These are phyloP conservation scores for Ogataea sp. DNA, from an alignment of 805 yeast species.

Conservation along the genomic window DNA sequence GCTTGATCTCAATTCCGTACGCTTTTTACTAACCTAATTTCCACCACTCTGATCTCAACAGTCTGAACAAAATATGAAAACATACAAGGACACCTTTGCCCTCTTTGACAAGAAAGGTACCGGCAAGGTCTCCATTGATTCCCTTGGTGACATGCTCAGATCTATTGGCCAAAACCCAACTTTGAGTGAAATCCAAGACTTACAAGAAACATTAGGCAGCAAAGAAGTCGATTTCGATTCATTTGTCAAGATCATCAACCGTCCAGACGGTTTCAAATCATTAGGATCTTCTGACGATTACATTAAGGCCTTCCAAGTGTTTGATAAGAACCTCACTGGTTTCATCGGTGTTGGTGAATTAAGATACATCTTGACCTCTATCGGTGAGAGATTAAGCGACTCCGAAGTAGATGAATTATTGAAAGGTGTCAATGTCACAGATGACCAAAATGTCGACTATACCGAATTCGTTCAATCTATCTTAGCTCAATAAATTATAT, in stretches of 20 bases:
- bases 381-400: constrained; percentile 90
- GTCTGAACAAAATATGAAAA: constrained; percentile 21
- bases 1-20: too few relatives aligned
- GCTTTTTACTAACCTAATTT: too few relatives aligned
- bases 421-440: constrained; percentile 89
- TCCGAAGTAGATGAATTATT: constrained; percentile 92
- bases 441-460: constrained; percentile 92
- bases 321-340: constrained; percentile 93
- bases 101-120: constrained; percentile 94
- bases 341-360: constrained; percentile 96
- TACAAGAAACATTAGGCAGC: constrained; percentile 28
- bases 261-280: constrained; percentile 84
- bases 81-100: constrained; percentile 88
- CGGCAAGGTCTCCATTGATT: constrained; percentile 77
- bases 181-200: constrained; percentile 67
- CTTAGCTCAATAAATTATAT: constrained; percentile 59
- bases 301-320: constrained; percentile 92
- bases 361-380: constrained; percentile 87
- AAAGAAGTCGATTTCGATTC: constrained; percentile 65
- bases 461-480: constrained; percentile 91
- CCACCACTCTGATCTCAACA: too few relatives aligned
- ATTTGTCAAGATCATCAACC: constrained; percentile 65
- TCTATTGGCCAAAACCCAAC: constrained; percentile 99
- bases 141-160: constrained; percentile 86
- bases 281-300: constrained; percentile 90